Evolutionary conservation across 2,329 filamentous ascomycete species (phyloP).

Genomic region (Neonectria ditissima): DNA sequence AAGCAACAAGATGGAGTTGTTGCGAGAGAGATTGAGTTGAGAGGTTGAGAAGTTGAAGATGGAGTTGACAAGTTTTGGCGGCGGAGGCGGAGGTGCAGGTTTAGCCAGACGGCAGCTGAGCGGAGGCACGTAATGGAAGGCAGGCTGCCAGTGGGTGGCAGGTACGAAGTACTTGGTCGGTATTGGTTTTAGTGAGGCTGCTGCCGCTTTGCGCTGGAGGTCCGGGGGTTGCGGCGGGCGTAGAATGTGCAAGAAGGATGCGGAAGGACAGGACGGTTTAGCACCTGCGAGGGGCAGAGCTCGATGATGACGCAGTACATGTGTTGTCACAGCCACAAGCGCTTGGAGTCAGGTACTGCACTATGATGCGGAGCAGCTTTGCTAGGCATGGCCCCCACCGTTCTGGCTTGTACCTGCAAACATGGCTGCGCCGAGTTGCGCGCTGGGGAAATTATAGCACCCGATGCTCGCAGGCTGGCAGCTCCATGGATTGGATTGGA

Average conservation of each 20-base stretch:
- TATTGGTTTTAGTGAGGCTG: constrained; percentile 15
- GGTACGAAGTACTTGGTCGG: constrained; percentile 9
- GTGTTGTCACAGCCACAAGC: not conserved
- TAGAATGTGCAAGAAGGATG: constrained; percentile 58
- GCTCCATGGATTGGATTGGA: too few relatives aligned
- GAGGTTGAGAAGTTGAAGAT: constrained; percentile 30
- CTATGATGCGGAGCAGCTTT: constrained; percentile 12
- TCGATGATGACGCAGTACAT: constrained; percentile 23
- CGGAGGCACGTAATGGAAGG: constrained; percentile 3
- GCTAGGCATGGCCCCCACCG: not conserved
- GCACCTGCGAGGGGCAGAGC: constrained; percentile 18
- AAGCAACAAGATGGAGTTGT: constrained; percentile 33
- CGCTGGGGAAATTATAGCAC: not conserved
- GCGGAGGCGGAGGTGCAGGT: constrained; percentile 37
- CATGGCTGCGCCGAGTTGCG: not conserved
- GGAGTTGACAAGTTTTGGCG: constrained; percentile 43
- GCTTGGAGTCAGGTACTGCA: constrained; percentile 5
- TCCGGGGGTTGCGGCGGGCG: constrained; percentile 32
- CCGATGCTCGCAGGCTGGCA: not conserved
- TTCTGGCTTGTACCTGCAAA: not conserved
- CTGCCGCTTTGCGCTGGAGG: constrained; percentile 30
- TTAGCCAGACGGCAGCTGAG: constrained; percentile 2
- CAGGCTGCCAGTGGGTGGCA: not conserved
- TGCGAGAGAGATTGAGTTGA: constrained; percentile 28
- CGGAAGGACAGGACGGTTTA: constrained; percentile 47